Evolutionary conservation across 345 rosid species (phyloP).

Genomic region (Euphorbia tirucalli): DNA sequence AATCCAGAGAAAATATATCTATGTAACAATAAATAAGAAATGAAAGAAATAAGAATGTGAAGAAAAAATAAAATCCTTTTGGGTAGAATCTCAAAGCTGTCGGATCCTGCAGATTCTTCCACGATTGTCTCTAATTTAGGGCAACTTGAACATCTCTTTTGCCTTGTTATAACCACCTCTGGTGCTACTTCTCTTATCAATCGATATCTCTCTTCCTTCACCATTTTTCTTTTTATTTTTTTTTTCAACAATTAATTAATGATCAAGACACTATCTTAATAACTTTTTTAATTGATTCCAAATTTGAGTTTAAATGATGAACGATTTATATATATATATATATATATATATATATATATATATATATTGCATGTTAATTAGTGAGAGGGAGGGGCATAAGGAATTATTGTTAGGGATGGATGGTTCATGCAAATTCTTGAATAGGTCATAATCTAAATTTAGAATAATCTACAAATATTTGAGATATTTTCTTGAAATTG

Average conservation of each 20-base stretch:
- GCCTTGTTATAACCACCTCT: constrained; percentile 24
- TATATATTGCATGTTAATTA: neutral
- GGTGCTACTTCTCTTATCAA: constrained; percentile 41
- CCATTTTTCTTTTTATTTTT: neutral
- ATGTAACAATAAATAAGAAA: constrained; percentile 34
- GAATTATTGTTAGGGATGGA: neutral
- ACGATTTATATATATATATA: neutral
- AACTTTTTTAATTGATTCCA: too few species aligned
- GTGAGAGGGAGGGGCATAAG: neutral
- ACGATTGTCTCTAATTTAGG: constrained; percentile 48
- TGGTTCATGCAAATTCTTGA: neutral
- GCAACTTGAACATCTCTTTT: constrained; percentile 28
- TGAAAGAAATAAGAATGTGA: constrained; percentile 35
- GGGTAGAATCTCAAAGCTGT: constrained; percentile 25
- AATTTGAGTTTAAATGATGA: neutral
- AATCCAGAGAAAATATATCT: neutral
- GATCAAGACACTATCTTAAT: too few species aligned
- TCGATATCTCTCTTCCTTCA: constrained; percentile 8
- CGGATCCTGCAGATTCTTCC: constrained; percentile 38
- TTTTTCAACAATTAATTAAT: too few species aligned
- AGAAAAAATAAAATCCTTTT: constrained; percentile 36
- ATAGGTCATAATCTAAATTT: neutral
- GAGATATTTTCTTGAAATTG: neutral
- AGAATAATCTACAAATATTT: neutral
- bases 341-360: neutral